Percentiles rank a stretch among this genome's conserved stretches.
Evolutionary conservation across 164 flowering plant species (phyloP).

Genomic region (Stephania japonica): DNA sequence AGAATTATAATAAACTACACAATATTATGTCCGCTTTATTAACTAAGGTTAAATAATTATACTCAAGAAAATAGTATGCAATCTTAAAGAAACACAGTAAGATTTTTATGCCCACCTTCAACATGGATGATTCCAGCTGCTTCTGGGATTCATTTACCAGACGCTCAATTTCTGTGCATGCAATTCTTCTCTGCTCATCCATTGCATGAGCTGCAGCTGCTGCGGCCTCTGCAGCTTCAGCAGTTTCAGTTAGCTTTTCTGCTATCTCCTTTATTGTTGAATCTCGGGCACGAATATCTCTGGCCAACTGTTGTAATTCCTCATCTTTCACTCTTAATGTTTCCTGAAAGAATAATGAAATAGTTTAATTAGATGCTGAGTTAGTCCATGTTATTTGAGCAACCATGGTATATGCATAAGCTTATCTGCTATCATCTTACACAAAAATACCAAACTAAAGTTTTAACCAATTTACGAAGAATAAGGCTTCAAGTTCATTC

Average conservation of each 20-base stretch:
- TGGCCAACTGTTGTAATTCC: conserved; percentile 81
- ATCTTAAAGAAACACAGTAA: not conserved
- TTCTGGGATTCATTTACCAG: conserved; percentile 50
- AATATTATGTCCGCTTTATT: too few relatives aligned
- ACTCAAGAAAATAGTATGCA: not conserved
- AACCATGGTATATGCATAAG: not conserved
- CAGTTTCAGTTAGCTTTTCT: conserved; percentile 81
- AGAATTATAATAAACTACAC: too few relatives aligned
- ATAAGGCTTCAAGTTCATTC: not conserved
- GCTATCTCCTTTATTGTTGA: conserved; percentile 86
- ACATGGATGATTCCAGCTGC: conserved; percentile 42
- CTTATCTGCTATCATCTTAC: not conserved
- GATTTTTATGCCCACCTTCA: conserved; percentile 44
- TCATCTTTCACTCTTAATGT: conserved; percentile 91
- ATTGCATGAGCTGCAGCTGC: conserved; percentile 95
- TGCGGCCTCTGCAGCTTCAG: conserved; percentile 96
- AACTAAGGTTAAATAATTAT: too few relatives aligned
- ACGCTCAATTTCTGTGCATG: conserved; percentile 72
- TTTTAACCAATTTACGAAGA: not conserved
- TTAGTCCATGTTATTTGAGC: not conserved
- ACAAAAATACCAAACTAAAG: not conserved
- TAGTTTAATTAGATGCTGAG: not conserved
- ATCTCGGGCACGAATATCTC: conserved; percentile 85
- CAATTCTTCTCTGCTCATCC: conserved; percentile 83
- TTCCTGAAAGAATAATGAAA: conserved; percentile 42